Conservation (phyloP, 345 rosid species). For the Aquilaria yunnanensis region DNA sequence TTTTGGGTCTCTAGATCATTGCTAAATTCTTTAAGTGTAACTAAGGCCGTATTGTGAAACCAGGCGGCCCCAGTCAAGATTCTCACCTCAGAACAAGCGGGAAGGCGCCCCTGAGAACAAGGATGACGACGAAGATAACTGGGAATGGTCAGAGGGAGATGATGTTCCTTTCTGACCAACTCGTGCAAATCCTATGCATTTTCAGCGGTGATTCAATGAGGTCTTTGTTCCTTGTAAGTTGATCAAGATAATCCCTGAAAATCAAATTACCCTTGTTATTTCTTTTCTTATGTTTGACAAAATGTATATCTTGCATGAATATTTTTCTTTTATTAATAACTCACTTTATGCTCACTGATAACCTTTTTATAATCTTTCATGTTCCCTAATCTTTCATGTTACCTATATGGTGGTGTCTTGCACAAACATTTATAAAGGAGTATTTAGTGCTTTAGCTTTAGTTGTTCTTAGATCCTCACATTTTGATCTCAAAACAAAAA, state of each 20-base stretch:
- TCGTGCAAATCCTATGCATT: slow-evolving; percentile 12
- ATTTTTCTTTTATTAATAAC: too few species aligned
- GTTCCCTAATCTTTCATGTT: too few species aligned
- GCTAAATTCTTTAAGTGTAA: not conserved
- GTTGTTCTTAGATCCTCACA: too few species aligned
- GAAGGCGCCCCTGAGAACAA: slow-evolving; percentile 34
- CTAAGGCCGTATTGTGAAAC: not conserved
- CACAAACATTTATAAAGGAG: too few species aligned
- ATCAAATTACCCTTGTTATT: slow-evolving; percentile 15
- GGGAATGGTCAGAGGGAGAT: slow-evolving; percentile 77
- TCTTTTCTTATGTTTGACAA: not conserved
- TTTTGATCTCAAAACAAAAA: too few species aligned
- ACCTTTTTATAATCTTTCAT: too few species aligned
- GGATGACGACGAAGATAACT: slow-evolving; percentile 68
- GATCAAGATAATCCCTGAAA: slow-evolving; percentile 8
- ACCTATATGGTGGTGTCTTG: too few species aligned
- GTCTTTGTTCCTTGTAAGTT: slow-evolving; percentile 20
- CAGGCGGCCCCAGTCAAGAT: slow-evolving; percentile 53
- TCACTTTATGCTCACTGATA: too few species aligned
- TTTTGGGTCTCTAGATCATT: not conserved
- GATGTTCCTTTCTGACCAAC: slow-evolving; percentile 31
- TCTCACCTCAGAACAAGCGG: slow-evolving; percentile 22
- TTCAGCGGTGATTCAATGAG: slow-evolving; percentile 13
- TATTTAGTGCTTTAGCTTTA: too few species aligned
- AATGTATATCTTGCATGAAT: too few species aligned